Base-by-base conservation (phyloP, 805 yeast genomes). In the Diddensiella transvaalensis region DNA sequence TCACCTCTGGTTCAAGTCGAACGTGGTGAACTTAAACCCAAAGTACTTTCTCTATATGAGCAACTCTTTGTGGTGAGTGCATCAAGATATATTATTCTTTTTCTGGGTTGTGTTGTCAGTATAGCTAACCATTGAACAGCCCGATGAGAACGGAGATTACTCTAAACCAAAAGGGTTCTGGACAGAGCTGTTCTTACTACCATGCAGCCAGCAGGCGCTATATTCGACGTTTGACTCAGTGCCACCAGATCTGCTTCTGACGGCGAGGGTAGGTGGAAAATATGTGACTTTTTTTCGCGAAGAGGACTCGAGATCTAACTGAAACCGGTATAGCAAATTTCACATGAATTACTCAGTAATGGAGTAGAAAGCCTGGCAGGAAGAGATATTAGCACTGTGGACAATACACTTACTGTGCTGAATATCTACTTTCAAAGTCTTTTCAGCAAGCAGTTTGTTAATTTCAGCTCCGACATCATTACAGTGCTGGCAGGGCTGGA, bases 401-500 rank as follows among this genome's bases (percentile, higher is more conserved):
- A 52, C 41, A 62, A 62, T 36, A 32, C 59, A 2, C 51, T 62
- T 38, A 24, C 40, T n/a, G 52, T 64, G 8, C 48, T 64, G 30
- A 48, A 51, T 22, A 54, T 59, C 5, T 57, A 62, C 39, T 50
- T 66, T 33, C 61, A 62, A 33, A 58, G 56, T 33, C 47, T 66
- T 0, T 54, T 63, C 24, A 48, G 50, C 36, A 62, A 60, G 50
- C 52, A 52, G 18, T 58, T 65, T 38, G 50, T 65, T 5, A 56
- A 56, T 44, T 54, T 50, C 32, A 55, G 62, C 19, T 44, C 66
- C 0, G 70, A 66, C 17, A 50, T 59, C 3, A 63, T 69, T 17
- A 33, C 62, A 2, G 59, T 64, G 3, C 51, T 70, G 11, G 65
- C 69, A 1, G 73, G 74, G 2, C 49, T 68, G 15, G 67, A 65